phyloP scores from a whole-genome alignment of 2,329 filamentous ascomycete species.

The Xylaria sp. region DNA sequence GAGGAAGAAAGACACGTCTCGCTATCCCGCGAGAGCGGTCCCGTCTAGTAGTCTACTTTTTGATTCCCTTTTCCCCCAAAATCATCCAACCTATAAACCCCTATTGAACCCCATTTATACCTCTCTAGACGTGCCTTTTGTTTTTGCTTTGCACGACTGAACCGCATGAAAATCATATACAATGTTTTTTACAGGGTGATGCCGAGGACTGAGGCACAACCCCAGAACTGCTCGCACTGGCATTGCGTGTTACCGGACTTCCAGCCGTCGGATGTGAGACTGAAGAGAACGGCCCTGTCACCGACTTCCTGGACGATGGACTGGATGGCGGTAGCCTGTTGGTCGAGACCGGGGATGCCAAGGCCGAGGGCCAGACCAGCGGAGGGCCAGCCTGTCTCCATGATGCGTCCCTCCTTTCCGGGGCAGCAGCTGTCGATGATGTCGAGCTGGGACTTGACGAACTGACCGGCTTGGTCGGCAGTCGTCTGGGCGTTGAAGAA shows the following conservation, averaged over 20 bases:
- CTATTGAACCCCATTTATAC: neutral
- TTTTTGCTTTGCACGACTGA: neutral
- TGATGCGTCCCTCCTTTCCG: conserved; percentile 68
- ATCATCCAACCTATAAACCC: neutral
- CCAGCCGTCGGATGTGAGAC: conserved; percentile 73
- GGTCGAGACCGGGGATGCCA: conserved; percentile 58
- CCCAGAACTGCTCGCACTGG: conserved; percentile 71
- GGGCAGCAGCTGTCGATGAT: conserved; percentile 65
- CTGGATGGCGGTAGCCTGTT: conserved; percentile 69
- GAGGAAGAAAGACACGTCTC: neutral
- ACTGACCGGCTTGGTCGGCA: conserved; percentile 64
- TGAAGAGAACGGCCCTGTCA: conserved; percentile 72
- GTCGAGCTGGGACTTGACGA: conserved; percentile 68
- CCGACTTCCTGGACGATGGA: conserved; percentile 64
- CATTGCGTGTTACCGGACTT: conserved; percentile 62
- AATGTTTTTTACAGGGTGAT: conserved; percentile 24
- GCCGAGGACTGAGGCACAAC: conserved; percentile 24
- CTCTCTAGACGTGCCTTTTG: neutral
- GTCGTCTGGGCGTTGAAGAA: conserved; percentile 77
- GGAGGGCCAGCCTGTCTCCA: conserved; percentile 89
- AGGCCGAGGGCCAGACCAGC: conserved; percentile 63
- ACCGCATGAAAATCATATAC: neutral
- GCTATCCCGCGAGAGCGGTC: conserved; percentile 13
- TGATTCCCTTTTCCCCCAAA: neutral
- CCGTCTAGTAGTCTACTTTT: conserved; percentile 11